Percentiles rank a stretch among this genome's conserved stretches.
These are phyloP conservation scores for Collybiopsis luxurians DNA, from an alignment of 768 basidiomycete species.

Conservation along the genomic window DNA sequence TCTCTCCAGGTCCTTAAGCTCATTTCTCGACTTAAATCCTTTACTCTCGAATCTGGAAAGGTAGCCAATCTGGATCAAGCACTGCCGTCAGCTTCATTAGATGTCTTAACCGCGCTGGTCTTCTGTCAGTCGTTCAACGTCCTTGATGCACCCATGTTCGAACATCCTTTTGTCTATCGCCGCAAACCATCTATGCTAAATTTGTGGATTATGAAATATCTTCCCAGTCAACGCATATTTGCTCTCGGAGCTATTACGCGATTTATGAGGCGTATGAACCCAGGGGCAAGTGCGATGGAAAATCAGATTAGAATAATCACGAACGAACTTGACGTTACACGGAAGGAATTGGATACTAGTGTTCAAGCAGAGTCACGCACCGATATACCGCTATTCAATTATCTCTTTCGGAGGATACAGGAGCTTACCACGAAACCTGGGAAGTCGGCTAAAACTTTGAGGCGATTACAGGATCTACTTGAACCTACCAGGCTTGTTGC, in stretches of 20 bases:
- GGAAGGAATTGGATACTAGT: neutral
- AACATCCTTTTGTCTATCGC: slow-evolving; percentile 8
- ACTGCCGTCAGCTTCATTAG: slow-evolving; percentile 13
- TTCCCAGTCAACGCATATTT: neutral
- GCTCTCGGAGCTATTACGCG: neutral
- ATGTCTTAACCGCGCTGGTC: slow-evolving; percentile 15
- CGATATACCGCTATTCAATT: neutral
- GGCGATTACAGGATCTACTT: neutral
- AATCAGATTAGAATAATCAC: neutral
- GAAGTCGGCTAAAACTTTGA: neutral
- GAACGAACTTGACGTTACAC: neutral
- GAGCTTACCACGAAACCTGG: neutral
- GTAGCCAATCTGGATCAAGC: slow-evolving; percentile 13
- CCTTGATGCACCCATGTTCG: slow-evolving; percentile 9
- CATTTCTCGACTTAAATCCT: slow-evolving; percentile 7
- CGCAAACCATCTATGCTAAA: slow-evolving; percentile 1
- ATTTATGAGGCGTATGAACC: neutral
- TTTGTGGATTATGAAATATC: slow-evolving; percentile 5
- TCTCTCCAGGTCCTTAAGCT: neutral
- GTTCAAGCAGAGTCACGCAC: neutral
- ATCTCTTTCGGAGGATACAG: neutral
- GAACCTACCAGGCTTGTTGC: neutral
- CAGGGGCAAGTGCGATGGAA: neutral
- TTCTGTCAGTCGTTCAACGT: slow-evolving; percentile 12
- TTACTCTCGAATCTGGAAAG: neutral